These are phyloP conservation scores for Nakazawaea holstii DNA, from an alignment of 805 yeast genomes.

Conservation along the genomic window DNA sequence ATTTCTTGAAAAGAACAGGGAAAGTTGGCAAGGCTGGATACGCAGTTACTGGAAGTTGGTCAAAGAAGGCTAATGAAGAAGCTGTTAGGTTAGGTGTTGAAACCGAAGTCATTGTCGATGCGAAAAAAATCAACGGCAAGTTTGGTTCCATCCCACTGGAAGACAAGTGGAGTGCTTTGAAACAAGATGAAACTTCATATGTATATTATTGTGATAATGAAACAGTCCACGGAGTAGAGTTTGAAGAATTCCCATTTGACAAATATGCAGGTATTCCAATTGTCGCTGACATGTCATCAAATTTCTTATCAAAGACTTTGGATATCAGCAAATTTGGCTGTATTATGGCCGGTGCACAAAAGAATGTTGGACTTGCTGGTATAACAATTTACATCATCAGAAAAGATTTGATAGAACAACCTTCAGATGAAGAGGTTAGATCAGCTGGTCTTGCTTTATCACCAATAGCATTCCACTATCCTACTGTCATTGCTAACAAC, in stretches of 20 bases:
- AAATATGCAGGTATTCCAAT: conserved; percentile 68
- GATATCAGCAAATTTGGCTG: conserved; percentile 85
- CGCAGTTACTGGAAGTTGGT: conserved; percentile 92
- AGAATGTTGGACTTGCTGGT: conserved; percentile 96
- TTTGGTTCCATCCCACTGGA: conserved; percentile 65
- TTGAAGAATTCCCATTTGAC: conserved; percentile 40
- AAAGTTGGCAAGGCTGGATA: conserved; percentile 79
- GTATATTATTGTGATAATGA: conserved; percentile 94
- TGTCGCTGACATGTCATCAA: conserved; percentile 94
- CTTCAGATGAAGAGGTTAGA: conserved; percentile 55
- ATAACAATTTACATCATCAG: conserved; percentile 87
- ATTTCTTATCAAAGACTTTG: conserved; percentile 73
- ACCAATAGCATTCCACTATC: conserved; percentile 87
- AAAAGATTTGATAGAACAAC: conserved; percentile 66
- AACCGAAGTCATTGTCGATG: conserved; percentile 60
- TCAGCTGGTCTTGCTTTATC: conserved; percentile 64
- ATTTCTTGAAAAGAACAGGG: conserved; percentile 59
- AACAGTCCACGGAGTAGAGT: conserved; percentile 94
- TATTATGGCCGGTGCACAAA: conserved; percentile 97
- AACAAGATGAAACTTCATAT: conserved; percentile 67
- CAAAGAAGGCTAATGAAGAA: conserved; percentile 82
- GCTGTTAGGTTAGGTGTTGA: conserved; percentile 79
- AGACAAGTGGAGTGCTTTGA: conserved; percentile 53
- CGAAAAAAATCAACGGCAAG: conserved; percentile 51
- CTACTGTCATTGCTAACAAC: conserved; percentile 81